A percentile compares a stretch with the other conserved stretches of the same genome.
Conservation (phyloP, 495 filamentous ascomycete species). For the Penicillium angulare region DNA sequence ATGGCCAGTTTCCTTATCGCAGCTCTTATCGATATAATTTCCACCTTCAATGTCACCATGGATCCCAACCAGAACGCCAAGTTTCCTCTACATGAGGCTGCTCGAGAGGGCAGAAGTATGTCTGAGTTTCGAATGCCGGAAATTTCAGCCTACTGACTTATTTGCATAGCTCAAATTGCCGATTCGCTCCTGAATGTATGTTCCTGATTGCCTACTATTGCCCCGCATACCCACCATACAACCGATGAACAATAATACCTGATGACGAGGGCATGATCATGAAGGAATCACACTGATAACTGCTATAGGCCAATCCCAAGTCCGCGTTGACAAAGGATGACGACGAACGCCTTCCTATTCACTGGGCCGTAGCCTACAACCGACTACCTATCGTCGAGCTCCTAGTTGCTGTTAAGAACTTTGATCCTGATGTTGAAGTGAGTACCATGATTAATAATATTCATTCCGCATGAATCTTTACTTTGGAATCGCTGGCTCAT, state of each 20-base stretch:
- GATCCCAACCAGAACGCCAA: slow-evolving; percentile 50
- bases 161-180: slow-evolving; percentile 54
- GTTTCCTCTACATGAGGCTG: slow-evolving; percentile 85
- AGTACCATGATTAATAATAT: not conserved
- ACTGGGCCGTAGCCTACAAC: slow-evolving; percentile 92
- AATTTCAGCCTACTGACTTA: slow-evolving; percentile 7
- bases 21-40: slow-evolving; percentile 25
- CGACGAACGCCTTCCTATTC: slow-evolving; percentile 87
- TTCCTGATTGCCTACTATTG: slow-evolving; percentile 18
- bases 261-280: not conserved
- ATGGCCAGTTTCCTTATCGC: slow-evolving; percentile 26
- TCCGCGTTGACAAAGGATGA: slow-evolving; percentile 73
- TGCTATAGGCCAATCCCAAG: slow-evolving; percentile 69
- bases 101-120: slow-evolving; percentile 82
- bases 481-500: not conserved
- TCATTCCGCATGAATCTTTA: not conserved
- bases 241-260: not conserved
- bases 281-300: slow-evolving; percentile 6
- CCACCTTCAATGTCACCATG: slow-evolving; percentile 30
- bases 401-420: slow-evolving; percentile 63
- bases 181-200: slow-evolving; percentile 74
- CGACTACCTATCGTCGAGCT: slow-evolving; percentile 70
- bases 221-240: slow-evolving; percentile 18
- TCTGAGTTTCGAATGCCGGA: too few species aligned
- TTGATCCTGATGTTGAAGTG: slow-evolving; percentile 86